These are phyloP conservation scores for Pseudoneurospora amorphoporcata DNA, from an alignment of 495 filamentous ascomycete species.

Conservation along the genomic window DNA sequence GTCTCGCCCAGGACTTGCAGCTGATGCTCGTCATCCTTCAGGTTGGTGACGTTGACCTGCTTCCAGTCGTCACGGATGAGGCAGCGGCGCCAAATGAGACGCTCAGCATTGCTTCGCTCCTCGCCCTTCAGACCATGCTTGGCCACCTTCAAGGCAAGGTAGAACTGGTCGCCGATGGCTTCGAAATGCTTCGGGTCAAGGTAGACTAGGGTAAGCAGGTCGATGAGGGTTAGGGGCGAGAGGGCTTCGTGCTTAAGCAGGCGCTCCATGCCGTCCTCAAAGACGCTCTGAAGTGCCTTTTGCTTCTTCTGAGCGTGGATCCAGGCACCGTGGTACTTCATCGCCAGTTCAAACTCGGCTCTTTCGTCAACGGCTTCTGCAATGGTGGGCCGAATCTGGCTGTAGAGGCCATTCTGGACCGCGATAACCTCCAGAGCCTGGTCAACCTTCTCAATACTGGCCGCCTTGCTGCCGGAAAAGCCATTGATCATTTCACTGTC, in stretches of 20 bases:
- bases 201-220: slow-evolving; percentile 69
- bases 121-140: slow-evolving; percentile 42
- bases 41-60: slow-evolving; percentile 42
- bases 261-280: slow-evolving; percentile 52
- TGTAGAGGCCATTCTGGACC: slow-evolving; percentile 66
- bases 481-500: slow-evolving; percentile 24
- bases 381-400: slow-evolving; percentile 42
- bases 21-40: slow-evolving; percentile 40
- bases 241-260: slow-evolving; percentile 60
- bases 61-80: slow-evolving; percentile 72
- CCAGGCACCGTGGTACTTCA: slow-evolving; percentile 52
- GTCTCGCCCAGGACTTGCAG: slow-evolving; percentile 37
- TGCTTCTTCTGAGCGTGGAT: slow-evolving; percentile 39
- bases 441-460: slow-evolving; percentile 40
- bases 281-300: slow-evolving; percentile 51
- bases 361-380: slow-evolving; percentile 63
- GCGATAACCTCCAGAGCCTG: slow-evolving; percentile 52
- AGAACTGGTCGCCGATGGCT: slow-evolving; percentile 47
- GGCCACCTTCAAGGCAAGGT: slow-evolving; percentile 59
- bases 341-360: slow-evolving; percentile 62
- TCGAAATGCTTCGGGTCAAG: slow-evolving; percentile 28
- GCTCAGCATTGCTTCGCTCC: slow-evolving; percentile 47
- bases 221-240: slow-evolving; percentile 56
- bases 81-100: slow-evolving; percentile 76
- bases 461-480: slow-evolving; percentile 15